phyloP scores from a whole-genome alignment of 2,329 filamentous ascomycete species.

The Alternaria sp. region DNA sequence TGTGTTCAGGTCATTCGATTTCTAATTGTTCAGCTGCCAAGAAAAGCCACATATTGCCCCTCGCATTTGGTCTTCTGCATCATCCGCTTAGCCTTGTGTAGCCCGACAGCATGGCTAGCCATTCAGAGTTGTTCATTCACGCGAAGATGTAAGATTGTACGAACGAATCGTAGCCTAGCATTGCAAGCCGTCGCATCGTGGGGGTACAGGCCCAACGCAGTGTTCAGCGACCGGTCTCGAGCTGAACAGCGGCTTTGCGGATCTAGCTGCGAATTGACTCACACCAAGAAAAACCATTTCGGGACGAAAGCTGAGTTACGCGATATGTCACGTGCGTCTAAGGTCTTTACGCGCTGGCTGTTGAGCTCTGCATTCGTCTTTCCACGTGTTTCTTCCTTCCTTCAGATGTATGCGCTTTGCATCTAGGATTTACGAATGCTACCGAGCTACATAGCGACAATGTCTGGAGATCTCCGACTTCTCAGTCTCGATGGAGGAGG shows the following conservation, averaged over 20 bases:
- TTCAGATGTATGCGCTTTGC: neutral
- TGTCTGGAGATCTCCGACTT: conserved; percentile 5
- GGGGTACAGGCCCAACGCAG: neutral
- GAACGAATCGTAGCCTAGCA: neutral
- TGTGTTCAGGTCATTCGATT: neutral
- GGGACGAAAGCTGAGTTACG: neutral
- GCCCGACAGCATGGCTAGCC: neutral
- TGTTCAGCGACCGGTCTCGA: neutral
- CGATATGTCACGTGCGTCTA: neutral
- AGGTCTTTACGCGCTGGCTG: neutral
- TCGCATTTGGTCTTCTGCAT: neutral
- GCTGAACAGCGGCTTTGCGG: neutral
- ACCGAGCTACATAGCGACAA: neutral
- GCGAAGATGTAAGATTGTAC: neutral
- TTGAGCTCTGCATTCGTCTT: neutral
- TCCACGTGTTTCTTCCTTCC: neutral
- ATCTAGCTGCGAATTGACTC: neutral
- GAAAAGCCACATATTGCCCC: conserved; percentile 4
- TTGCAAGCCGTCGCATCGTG: neutral
- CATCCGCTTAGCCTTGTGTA: neutral
- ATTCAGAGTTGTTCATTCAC: neutral
- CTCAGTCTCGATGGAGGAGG: conserved; percentile 15
- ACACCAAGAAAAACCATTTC: neutral
- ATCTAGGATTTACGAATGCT: neutral
- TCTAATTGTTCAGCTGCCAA: conserved; percentile 10